Percentiles rank a stretch among this genome's conserved stretches.
These are phyloP conservation scores for Fusarium dimerum DNA, from an alignment of 2,329 filamentous ascomycete species.

Conservation along the genomic window DNA sequence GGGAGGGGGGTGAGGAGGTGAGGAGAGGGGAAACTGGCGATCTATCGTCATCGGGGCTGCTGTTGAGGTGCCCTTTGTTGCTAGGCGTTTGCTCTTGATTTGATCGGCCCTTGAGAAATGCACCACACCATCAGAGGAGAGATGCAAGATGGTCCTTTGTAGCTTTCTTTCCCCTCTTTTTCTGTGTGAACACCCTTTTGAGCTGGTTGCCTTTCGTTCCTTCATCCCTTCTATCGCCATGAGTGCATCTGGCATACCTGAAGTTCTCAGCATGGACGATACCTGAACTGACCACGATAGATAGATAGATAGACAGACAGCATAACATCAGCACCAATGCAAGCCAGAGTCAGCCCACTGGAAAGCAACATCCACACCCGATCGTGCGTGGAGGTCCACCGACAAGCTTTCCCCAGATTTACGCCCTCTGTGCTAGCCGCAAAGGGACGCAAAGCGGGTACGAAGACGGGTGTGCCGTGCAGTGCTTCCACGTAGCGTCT, in stretches of 20 bases:
- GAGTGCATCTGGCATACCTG: too few species aligned
- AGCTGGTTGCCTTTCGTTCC: neutral
- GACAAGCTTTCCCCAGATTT: slow-evolving; percentile 40
- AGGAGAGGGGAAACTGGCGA: slow-evolving; percentile 16
- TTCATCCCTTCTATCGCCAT: too few species aligned
- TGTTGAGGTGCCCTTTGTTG: slow-evolving; percentile 15
- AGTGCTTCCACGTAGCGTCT: slow-evolving; percentile 17
- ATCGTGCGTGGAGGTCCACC: slow-evolving; percentile 26
- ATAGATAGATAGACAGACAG: slow-evolving; percentile 6
- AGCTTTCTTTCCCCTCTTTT: neutral
- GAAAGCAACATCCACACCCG: slow-evolving; percentile 12
- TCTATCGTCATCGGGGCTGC: slow-evolving; percentile 26
- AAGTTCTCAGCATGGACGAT: too few species aligned
- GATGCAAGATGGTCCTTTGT: too few species aligned
- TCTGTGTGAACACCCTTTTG: neutral
- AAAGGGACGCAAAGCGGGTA: slow-evolving; percentile 21
- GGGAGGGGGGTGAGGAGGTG: slow-evolving; percentile 10
- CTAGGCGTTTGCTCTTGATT: slow-evolving; percentile 3
- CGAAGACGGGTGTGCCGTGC: slow-evolving; percentile 24
- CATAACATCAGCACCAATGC: slow-evolving; percentile 19
- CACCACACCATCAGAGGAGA: neutral
- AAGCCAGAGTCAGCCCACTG: slow-evolving; percentile 24
- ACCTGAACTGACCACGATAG: too few species aligned
- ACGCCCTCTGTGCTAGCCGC: slow-evolving; percentile 20
- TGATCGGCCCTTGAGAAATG: slow-evolving; percentile 6